Conservation (phyloP, 129 eudicot genomes). For the Tanacetum coccineum region DNA sequence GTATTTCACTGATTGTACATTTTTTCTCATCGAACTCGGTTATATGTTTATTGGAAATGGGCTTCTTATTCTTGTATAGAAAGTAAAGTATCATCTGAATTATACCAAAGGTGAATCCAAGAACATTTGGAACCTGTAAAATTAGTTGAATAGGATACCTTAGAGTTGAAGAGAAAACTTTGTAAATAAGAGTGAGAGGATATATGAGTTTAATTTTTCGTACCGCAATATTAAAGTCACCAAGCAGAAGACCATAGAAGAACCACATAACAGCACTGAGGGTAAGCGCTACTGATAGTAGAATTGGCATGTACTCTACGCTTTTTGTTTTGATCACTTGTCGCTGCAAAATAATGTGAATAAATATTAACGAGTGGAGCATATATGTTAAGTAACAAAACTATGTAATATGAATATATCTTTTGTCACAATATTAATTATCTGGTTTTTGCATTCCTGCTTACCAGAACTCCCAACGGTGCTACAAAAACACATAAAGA, state of each 20-base stretch:
- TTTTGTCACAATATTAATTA: not conserved
- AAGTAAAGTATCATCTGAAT: conserved; percentile 57
- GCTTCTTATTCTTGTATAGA: conserved; percentile 44
- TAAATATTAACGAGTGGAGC: not conserved
- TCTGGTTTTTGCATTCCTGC: not conserved
- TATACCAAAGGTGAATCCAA: conserved; percentile 62
- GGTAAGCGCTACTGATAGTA: conserved; percentile 54
- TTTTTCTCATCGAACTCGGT: conserved; percentile 4
- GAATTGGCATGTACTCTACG: conserved; percentile 62
- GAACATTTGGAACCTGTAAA: conserved; percentile 60
- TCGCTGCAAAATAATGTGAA: conserved; percentile 35
- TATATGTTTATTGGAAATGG: conserved; percentile 17
- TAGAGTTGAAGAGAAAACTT: not conserved
- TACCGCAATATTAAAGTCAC: conserved; percentile 59
- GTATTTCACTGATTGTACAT: conserved; percentile 4
- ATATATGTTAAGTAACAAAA: not conserved
- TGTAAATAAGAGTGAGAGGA: not conserved
- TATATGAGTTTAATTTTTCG: not conserved
- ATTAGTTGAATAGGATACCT: not conserved
- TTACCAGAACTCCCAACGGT: conserved; percentile 62
- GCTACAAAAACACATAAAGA: conserved; percentile 69
- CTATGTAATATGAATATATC: not conserved
- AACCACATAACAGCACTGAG: conserved; percentile 68
- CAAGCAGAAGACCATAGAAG: conserved; percentile 47
- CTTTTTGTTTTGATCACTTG: conserved; percentile 65